Evolutionary conservation across 768 basidiomycete genomes (phyloP), one percentile per base, ranked within the genome.

Genomic region (Pisolithus microcarpus): DNA sequence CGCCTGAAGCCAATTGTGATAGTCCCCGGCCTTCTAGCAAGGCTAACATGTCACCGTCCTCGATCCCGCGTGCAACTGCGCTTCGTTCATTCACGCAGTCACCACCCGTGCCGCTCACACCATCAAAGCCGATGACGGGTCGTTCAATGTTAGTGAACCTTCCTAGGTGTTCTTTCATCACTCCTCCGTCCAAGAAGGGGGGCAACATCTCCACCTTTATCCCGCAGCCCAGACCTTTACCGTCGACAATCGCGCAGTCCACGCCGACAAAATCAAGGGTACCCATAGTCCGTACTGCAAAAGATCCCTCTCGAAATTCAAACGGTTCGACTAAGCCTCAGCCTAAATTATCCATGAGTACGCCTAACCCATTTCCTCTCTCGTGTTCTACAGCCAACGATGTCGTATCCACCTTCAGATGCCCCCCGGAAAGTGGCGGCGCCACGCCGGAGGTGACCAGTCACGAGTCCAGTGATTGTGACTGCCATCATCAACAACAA

Each of bases 241-340:
- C 75, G 3, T 43, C 60, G 38, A 61, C 66, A 34, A 19, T 44
- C 43, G 43, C 49, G 61, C 47, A 36, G 18, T 38, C 56, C 56
- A 34, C 58, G 50, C 52, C 61, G 56, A 56, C 60, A 59, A 59
- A 75, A 68, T 61, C 59, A 52, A 77, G 72, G 48, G 72, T 69
- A 58, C 68, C 73, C 47, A 56, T 68, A 61, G 46, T 68, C 61
- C 50, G 49, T 38, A 52, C 51, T 60, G 61, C 52, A 53, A 54
- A 58, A 44, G 54, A 50, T 52, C 56, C 52, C 64, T 61, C 52
- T 57, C 50, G 55, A 59, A 51, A 44, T 37, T 49, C 70, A 76
- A 79, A 82, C 75, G 80, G 82, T 81, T 83, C 80, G 80, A 71
- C 71, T 75, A 74, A 74, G 64, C 75, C 78, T 71, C 73, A 71